These are phyloP conservation scores for Colletotrichum tofieldiae DNA, from an alignment of 2,329 filamentous ascomycete genomes.

Conservation along the genomic window DNA sequence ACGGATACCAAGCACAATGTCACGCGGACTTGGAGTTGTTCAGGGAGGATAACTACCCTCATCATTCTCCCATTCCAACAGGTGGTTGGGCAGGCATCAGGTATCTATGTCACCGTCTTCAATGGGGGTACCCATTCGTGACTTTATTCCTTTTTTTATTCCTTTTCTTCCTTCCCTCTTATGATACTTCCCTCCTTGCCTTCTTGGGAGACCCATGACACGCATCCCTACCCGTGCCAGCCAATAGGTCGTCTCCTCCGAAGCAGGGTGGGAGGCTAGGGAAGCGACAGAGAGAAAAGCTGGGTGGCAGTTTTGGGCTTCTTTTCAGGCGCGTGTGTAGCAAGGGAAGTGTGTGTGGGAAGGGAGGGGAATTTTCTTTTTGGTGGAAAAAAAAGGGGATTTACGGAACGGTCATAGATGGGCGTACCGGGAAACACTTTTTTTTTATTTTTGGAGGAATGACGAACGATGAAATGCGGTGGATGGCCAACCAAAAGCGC, in stretches of 20 bases:
- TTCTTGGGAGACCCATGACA: not conserved
- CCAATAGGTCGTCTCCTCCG: not conserved
- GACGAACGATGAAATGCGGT: constrained; percentile 5
- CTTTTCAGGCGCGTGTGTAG: not conserved
- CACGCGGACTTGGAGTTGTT: constrained; percentile 37
- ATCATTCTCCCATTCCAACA: constrained; percentile 37
- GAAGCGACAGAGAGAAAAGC: not conserved
- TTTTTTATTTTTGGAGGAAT: constrained; percentile 2
- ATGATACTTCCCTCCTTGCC: constrained; percentile 7
- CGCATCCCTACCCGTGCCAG: not conserved
- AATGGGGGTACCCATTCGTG: constrained; percentile 36
- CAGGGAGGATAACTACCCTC: constrained; percentile 39
- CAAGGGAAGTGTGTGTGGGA: constrained; percentile 9
- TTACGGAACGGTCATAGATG: constrained; percentile 34
- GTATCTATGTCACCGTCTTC: constrained; percentile 35
- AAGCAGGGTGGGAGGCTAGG: not conserved
- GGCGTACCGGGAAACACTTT: constrained; percentile 27
- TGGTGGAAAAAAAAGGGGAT: not conserved
- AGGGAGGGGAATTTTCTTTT: not conserved
- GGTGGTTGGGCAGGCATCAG: constrained; percentile 37
- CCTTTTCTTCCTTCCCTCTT: constrained; percentile 37
- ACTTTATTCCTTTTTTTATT: constrained; percentile 38
- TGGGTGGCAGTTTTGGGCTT: not conserved
- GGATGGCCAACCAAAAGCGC: constrained; percentile 8
- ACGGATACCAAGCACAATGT: constrained; percentile 33